A percentile compares a stretch with the other conserved stretches of the same genome.
Conservation (phyloP, 768 basidiomycete species). For the Collybia sordida region DNA sequence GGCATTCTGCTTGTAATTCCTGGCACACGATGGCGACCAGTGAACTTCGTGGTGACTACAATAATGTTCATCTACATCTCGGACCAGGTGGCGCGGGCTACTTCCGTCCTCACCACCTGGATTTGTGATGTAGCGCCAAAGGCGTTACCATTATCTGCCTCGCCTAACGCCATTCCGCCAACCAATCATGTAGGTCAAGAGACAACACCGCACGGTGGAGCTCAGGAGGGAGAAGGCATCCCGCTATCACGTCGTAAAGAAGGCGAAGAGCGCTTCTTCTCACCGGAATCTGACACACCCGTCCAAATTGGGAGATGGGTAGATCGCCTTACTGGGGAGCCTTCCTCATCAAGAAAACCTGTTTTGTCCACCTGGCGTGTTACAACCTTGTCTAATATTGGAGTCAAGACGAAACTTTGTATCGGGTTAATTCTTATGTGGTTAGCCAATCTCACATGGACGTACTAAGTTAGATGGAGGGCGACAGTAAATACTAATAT, state of each 20-base stretch:
- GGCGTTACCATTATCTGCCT: conserved; percentile 8
- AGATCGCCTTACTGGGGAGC: conserved; percentile 44
- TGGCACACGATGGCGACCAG: conserved; percentile 65
- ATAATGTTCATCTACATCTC: conserved; percentile 80
- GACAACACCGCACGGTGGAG: conserved; percentile 11
- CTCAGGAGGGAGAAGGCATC: conserved; percentile 16
- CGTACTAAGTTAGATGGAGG: conserved; percentile 26
- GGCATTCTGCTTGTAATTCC: conserved; percentile 80
- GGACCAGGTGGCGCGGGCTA: conserved; percentile 75
- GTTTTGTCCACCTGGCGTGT: too few species aligned
- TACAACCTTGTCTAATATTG: background rate
- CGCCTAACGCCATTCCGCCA: conserved; percentile 4
- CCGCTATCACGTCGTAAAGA: conserved; percentile 15
- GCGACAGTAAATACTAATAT: too few species aligned
- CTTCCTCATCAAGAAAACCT: background rate
- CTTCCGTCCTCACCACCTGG: conserved; percentile 65
- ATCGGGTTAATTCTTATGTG: conserved; percentile 53
- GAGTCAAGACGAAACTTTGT: conserved; percentile 40
- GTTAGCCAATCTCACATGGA: conserved; percentile 65
- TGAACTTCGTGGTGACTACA: conserved; percentile 78
- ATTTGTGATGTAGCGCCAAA: conserved; percentile 39
- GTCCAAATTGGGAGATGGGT: conserved; percentile 47
- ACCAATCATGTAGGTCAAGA: conserved; percentile 14
- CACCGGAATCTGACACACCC: conserved; percentile 39
- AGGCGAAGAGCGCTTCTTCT: conserved; percentile 19